Evolutionary conservation across 805 yeast genomes (phyloP), one percentile per base, ranked within the genome.

Genomic region (Kockiozyma suomiensis): DNA sequence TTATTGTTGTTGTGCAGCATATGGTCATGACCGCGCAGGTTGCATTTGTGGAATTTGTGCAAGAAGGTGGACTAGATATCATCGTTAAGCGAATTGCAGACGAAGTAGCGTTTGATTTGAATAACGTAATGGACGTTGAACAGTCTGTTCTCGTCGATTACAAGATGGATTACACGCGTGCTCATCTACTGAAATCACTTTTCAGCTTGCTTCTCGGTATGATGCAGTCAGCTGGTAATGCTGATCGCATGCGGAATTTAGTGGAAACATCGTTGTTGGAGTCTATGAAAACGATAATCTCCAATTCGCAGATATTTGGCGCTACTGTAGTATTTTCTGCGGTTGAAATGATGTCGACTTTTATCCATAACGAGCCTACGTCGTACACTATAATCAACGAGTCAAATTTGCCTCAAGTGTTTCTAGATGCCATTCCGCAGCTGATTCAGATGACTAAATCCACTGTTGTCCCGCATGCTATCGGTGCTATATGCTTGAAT

Each of bases 341-440:
- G 0, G 71, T 92, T 38, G 86, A 84, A 61, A 81, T 86, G 12
- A 79, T 90, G 21, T 81, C 86, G 42, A 81, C 81, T 12, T 88
- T 90, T 60, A 84, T 92, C 30, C 93, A 92, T 70, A 88, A 87
- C 66, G 97, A 93, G 68, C 97, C 97, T 7, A 90, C 97, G 0
- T 89, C 96, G 2, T 92, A 81, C 69, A 80, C 87, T 1, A 85
- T 92, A 43, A 78, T 92, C 65, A 85, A 83, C 42, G 98, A 92
- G 71, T 86, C 96, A 0, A 82, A 83, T 0, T 83, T 88, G 0
- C 83, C 92, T 38, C 87, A 86, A 49, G 76, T 82, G 1, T 79
- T 91, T 38, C 72, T 91, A 51, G 79, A 80, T 10, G 79, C 85
- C 50, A 86, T 87, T 69, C 79, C 78, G 13, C 69, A 70, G 0